These are phyloP conservation scores for Mortierella hygrophila DNA, from an alignment of 192 early-diverging fungal species.

Conservation along the genomic window DNA sequence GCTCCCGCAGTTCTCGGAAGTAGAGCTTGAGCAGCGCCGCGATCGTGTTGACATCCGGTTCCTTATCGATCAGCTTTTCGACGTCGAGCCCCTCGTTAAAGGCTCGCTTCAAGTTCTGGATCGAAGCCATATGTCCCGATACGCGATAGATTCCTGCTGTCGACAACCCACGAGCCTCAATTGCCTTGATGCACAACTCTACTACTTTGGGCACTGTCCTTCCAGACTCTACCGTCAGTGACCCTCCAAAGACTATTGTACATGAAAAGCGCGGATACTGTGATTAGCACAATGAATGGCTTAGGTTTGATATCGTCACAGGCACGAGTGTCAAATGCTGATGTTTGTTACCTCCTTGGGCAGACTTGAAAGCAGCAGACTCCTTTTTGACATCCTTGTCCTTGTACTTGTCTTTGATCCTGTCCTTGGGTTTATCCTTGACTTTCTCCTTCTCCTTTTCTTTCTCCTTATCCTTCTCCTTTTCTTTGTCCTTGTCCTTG, in stretches of 20 bases:
- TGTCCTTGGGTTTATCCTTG: constrained; percentile 21
- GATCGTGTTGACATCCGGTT: constrained; percentile 77
- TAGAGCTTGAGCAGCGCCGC: constrained; percentile 82
- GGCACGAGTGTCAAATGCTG: too few relatives aligned
- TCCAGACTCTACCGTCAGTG: constrained; percentile 56
- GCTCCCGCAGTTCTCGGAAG: constrained; percentile 78
- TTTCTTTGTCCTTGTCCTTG: constrained; percentile 45
- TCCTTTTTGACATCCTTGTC: constrained; percentile 23
- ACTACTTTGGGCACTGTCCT: constrained; percentile 64
- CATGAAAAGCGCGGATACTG: neutral
- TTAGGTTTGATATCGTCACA: neutral
- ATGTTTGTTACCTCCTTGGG: constrained; percentile 5
- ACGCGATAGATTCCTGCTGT: constrained; percentile 76
- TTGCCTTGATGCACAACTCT: constrained; percentile 69
- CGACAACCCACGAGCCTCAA: constrained; percentile 70
- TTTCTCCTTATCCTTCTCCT: constrained; percentile 27
- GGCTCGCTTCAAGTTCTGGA: constrained; percentile 65
- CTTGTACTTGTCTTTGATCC: constrained; percentile 26
- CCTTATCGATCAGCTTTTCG: constrained; percentile 64
- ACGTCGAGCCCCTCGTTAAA: constrained; percentile 67
- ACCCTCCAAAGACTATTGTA: constrained; percentile 52
- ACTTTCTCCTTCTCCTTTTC: constrained; percentile 20
- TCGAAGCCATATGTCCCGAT: constrained; percentile 69
- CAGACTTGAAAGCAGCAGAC: neutral
- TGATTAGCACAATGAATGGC: neutral